These are phyloP conservation scores for Nicotiana otophora DNA, from an alignment of 257 asterid genomes.

Conservation along the genomic window DNA sequence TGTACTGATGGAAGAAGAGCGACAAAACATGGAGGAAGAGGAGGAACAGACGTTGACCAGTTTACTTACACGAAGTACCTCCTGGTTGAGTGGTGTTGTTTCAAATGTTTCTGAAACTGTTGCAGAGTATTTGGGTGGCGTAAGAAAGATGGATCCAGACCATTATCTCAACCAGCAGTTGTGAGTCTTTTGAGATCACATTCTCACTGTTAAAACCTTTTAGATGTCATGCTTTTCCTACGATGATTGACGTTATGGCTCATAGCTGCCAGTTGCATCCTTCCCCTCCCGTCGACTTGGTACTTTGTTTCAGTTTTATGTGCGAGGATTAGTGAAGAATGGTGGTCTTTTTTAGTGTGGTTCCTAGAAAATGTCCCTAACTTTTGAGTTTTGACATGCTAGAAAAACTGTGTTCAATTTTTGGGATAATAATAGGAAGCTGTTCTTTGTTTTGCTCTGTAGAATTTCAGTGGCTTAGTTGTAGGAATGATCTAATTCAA, in stretches of 20 bases:
- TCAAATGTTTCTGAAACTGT: slow-evolving; percentile 47
- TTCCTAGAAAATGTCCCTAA: not conserved
- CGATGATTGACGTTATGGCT: not conserved
- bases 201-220: no score
- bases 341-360: not conserved
- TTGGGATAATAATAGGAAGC: no score
- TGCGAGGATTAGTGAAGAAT: not conserved
- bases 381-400: no score
- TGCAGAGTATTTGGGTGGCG: slow-evolving; percentile 51
- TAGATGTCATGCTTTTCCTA: no score
- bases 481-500: no score
- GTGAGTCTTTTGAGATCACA: slow-evolving; percentile 15
- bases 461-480: no score
- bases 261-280: not conserved
- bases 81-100: slow-evolving; percentile 56
- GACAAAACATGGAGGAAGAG: slow-evolving; percentile 27
- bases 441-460: no score
- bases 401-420: no score
- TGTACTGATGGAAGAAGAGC: slow-evolving; percentile 45
- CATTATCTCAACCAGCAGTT: slow-evolving; percentile 62
- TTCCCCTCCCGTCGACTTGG: no score
- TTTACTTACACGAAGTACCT: slow-evolving; percentile 59
- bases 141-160: slow-evolving; percentile 33
- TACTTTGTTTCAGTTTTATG: not conserved
- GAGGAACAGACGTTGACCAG: slow-evolving; percentile 28